A percentile compares a stretch with the other conserved stretches of the same genome.
phyloP scores from a whole-genome alignment of 2,329 filamentous ascomycete species.

The Sclerotinia nivalis region DNA sequence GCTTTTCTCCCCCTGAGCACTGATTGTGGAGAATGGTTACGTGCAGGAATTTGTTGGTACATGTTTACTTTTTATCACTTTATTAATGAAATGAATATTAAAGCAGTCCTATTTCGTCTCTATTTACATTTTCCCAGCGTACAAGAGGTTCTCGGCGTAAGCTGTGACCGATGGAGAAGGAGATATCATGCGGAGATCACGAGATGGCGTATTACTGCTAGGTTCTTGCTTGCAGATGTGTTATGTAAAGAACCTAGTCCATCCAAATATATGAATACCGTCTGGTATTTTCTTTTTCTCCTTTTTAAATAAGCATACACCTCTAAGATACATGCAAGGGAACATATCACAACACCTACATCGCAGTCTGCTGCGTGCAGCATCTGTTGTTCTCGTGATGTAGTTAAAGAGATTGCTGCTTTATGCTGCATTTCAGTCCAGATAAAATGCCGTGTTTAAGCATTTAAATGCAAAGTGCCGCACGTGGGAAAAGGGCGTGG shows the following conservation, averaged over 20 bases:
- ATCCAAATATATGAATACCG: not conserved
- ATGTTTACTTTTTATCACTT: not conserved
- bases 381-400: slow-evolving; percentile 25
- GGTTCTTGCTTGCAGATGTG: not conserved
- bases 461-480: not conserved
- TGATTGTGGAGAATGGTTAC: slow-evolving; percentile 10
- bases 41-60: slow-evolving; percentile 7
- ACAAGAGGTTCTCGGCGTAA: slow-evolving; percentile 6
- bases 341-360: slow-evolving; percentile 4
- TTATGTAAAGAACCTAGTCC: not conserved
- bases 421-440: slow-evolving; percentile 1
- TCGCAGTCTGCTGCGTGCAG: slow-evolving; percentile 19
- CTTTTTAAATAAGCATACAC: not conserved
- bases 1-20: slow-evolving; percentile 15
- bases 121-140: not conserved
- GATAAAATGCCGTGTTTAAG: slow-evolving; percentile 1
- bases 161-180: slow-evolving; percentile 11
- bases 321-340: slow-evolving; percentile 1
- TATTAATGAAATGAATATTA: not conserved
- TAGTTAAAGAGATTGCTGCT: slow-evolving; percentile 20
- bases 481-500: slow-evolving; percentile 10
- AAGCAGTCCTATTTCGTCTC: not conserved
- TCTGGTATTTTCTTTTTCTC: not conserved
- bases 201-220: slow-evolving; percentile 13
- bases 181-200: slow-evolving; percentile 23